These are phyloP conservation scores for Diatrype stigma DNA, from an alignment of 2,329 filamentous ascomycete species.

Conservation along the genomic window DNA sequence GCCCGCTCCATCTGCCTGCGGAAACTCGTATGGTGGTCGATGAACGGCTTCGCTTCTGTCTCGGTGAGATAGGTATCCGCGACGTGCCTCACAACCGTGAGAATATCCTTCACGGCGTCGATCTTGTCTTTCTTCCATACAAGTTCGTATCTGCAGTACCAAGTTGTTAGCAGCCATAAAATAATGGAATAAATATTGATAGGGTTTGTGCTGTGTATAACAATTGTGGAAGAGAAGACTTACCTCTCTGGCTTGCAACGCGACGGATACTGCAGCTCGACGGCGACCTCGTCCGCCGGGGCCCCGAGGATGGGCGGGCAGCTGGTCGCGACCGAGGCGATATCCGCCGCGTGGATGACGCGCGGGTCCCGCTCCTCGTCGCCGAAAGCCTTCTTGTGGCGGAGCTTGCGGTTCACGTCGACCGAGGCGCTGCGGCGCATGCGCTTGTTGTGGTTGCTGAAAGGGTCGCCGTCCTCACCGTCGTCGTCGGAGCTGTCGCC, in stretches of 20 bases:
- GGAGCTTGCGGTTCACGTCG: constrained; percentile 44
- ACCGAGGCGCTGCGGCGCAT: constrained; percentile 39
- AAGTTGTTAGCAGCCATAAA: constrained; percentile 11
- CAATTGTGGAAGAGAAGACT: constrained; percentile 11
- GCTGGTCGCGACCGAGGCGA: constrained; percentile 47
- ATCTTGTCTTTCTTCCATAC: constrained; percentile 76
- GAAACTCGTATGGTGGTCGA: constrained; percentile 68
- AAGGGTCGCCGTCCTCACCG: constrained; percentile 48
- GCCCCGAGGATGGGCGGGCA: constrained; percentile 48
- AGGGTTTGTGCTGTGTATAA: too few species aligned
- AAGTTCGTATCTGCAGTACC: constrained; percentile 58
- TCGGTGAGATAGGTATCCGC: constrained; percentile 74
- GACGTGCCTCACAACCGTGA: constrained; percentile 64
- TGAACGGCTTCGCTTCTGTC: constrained; percentile 62
- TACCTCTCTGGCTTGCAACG: constrained; percentile 64
- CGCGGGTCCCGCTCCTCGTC: constrained; percentile 36
- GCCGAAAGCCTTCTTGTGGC: constrained; percentile 43
- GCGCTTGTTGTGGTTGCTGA: constrained; percentile 44
- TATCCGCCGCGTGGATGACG: constrained; percentile 57
- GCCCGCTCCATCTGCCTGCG: constrained; percentile 74
- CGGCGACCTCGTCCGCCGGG: constrained; percentile 48
- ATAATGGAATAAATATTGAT: constrained; percentile 3
- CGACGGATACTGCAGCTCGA: constrained; percentile 83
- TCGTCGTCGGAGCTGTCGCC: constrained; percentile 47
- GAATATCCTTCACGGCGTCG: constrained; percentile 70